These are phyloP conservation scores for Aurifilum marmelostoma DNA, from an alignment of 2,329 filamentous ascomycete genomes.

Conservation along the genomic window DNA sequence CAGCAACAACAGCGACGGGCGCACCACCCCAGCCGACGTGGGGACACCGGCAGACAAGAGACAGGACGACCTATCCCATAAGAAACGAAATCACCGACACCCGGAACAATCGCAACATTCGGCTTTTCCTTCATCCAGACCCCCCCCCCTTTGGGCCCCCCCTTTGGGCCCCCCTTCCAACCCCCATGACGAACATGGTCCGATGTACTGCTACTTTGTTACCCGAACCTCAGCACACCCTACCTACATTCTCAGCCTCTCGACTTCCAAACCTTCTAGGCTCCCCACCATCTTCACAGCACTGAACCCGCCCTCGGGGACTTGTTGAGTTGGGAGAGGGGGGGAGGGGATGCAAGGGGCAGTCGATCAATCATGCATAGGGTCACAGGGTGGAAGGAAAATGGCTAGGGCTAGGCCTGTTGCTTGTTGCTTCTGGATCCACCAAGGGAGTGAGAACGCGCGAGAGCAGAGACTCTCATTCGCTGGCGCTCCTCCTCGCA, in stretches of 20 bases:
- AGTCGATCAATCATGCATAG: constrained; percentile 1
- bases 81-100: constrained; percentile 15
- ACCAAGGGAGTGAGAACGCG: background rate
- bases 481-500: background rate
- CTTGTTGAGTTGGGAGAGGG: background rate
- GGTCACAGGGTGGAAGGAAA: background rate
- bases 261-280: constrained; percentile 15
- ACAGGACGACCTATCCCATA: background rate
- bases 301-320: background rate
- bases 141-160: constrained; percentile 2
- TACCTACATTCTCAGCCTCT: background rate
- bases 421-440: background rate
- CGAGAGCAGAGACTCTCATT: background rate
- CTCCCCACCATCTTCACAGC: constrained; percentile 3
- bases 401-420: background rate
- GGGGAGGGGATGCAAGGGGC: background rate
- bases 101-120: constrained; percentile 22
- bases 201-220: constrained; percentile 15
- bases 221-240: constrained; percentile 1
- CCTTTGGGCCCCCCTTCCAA: background rate
- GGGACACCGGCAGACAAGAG: background rate
- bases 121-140: constrained; percentile 18
- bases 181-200: background rate
- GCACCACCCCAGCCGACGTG: background rate
- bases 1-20: background rate